Evolutionary conservation across 2,329 filamentous ascomycete genomes (phyloP), one percentile per base, ranked within the genome.

Genomic region (Phaeoacremonium minimum): DNA sequence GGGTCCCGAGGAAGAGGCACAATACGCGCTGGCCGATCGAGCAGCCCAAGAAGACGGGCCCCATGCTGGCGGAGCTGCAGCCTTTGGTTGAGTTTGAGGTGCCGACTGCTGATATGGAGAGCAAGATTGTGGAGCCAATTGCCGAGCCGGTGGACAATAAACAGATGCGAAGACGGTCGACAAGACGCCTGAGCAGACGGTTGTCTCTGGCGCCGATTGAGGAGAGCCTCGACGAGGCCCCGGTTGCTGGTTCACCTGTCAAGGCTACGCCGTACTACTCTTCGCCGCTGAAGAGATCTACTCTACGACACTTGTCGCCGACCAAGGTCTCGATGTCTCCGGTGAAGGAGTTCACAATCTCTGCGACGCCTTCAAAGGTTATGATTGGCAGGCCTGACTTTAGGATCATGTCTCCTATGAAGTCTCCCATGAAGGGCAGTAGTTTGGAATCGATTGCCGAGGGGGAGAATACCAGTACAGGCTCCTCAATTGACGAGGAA

Each of bases 1-100:
- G 45, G 38, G 45, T 58, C 2, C 53, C 57, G 3, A 45, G 52
- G 16, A 61, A 60, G 38, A 45, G 57, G 19, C 51, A 57, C 46
- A 55, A 53, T 41, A 45, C 46, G n/a, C 51, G 57, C 17, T 52
- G 52, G 46, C 54, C 55, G 4, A 43, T 59, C 15, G 41, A 46
- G 18, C 47, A 48, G 15, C 38, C 36, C 6, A 29, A 35, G n/a
- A 39, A 37, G 38, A 30, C 38, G 4, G 14, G 38, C 2, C 30
- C 28, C 15, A 48, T 46, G 38, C 36, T 50, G 12, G 50, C 46
- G 4, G 44, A 45, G 4, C 32, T 48, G 18, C 48, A 52, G 33
- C 50, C 51, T 2, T 34, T 46, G 15, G 47, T 47, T 32, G 39
- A 48, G n/a, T 46, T 48, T 15, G 40, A 47, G 11, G 15, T 47